These are phyloP conservation scores for Lobulomyces angularis DNA, from an alignment of 192 early-diverging fungal species.

Conservation along the genomic window DNA sequence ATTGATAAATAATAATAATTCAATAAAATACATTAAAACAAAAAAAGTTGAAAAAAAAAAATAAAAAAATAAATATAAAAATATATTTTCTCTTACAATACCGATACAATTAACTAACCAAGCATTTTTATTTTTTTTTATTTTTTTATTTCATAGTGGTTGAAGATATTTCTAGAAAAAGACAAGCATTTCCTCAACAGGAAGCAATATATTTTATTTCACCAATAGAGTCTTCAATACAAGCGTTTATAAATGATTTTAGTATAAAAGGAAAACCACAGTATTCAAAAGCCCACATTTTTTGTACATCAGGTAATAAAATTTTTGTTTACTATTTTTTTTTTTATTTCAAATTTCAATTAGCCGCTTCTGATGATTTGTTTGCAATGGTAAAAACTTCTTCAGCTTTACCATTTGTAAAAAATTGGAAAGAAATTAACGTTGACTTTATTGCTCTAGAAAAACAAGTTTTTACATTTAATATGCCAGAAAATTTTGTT, in stretches of 20 bases:
- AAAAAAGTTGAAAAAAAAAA: too few species aligned
- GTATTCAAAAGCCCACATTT: conserved; percentile 40
- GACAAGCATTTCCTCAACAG: conserved; percentile 37
- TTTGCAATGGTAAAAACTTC: conserved; percentile 4
- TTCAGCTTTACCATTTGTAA: conserved; percentile 7
- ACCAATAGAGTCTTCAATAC: conserved; percentile 23
- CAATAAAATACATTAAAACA: too few species aligned
- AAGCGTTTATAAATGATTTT: conserved; percentile 37
- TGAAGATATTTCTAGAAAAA: conserved; percentile 30
- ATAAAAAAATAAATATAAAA: too few species aligned
- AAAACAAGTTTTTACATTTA: not conserved
- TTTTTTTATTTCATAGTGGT: conserved; percentile 25
- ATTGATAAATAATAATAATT: too few species aligned
- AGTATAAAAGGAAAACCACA: conserved; percentile 22
- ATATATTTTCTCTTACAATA: too few species aligned
- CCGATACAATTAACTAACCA: too few species aligned
- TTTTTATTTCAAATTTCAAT: not conserved
- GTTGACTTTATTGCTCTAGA: conserved; percentile 40
- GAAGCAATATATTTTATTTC: conserved; percentile 52
- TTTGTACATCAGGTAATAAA: conserved; percentile 28
- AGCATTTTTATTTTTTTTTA: too few species aligned
- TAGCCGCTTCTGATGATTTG: not conserved
- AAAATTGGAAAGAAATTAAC: conserved; percentile 28
- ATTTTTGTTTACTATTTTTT: not conserved
- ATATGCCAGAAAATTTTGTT: not conserved